Conservation (phyloP, 2,329 filamentous ascomycete species). For the Alternaria brassicicola region DNA sequence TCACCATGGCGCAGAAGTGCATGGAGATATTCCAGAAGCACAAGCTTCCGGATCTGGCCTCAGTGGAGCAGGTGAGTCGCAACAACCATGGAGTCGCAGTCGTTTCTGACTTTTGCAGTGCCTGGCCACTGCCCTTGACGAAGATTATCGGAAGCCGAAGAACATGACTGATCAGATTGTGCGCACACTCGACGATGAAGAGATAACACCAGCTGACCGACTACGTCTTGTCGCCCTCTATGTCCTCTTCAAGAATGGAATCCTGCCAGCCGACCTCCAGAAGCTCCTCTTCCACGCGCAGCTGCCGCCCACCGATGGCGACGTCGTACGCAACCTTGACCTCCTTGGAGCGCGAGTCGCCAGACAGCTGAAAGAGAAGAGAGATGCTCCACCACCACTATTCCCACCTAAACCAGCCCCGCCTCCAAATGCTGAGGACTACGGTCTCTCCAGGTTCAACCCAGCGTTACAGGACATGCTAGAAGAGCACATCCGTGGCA, state of each 20-base stretch:
- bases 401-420: conserved; percentile 70
- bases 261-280: conserved; percentile 81
- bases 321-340: conserved; percentile 77
- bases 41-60: conserved; percentile 85
- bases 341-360: conserved; percentile 78
- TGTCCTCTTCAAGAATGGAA: conserved; percentile 81
- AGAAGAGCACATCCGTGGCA: conserved; percentile 64
- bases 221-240: conserved; percentile 86
- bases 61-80: conserved; percentile 74
- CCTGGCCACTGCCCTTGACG: conserved; percentile 88
- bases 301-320: conserved; percentile 74
- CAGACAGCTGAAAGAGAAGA: conserved; percentile 77
- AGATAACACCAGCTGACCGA: conserved; percentile 73
- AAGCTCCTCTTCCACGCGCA: conserved; percentile 83
- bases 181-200: conserved; percentile 84
- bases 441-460: conserved; percentile 85
- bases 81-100: neutral
- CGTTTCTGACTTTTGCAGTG: conserved; percentile 53
- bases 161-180: conserved; percentile 85
- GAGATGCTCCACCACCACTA: conserved; percentile 67
- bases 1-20: conserved; percentile 96
- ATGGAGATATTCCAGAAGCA: conserved; percentile 90
- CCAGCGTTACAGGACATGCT: conserved; percentile 82
- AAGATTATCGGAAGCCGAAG: conserved; percentile 90
- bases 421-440: conserved; percentile 69